Evolutionary conservation across 345 rosid genomes (phyloP).

Genomic region (Melaleuca alternifolia): DNA sequence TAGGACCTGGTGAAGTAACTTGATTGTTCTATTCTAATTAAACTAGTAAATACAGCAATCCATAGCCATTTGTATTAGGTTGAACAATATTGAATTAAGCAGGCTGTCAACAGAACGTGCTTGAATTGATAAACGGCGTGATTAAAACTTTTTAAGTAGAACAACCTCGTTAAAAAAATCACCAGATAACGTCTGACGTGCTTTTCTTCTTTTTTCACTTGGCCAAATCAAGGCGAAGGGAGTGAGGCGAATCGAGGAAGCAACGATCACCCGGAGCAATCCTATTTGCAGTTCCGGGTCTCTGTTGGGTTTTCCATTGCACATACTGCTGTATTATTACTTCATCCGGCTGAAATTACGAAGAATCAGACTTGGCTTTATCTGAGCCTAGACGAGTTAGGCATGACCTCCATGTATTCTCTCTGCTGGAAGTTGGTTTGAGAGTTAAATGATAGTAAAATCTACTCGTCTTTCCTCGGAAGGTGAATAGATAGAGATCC

Average conservation of each 20-base stretch:
- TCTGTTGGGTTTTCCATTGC: background rate
- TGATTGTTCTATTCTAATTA: background rate
- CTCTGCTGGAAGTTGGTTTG: background rate
- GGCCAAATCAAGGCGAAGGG: background rate
- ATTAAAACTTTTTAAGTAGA: background rate
- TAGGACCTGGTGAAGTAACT: background rate
- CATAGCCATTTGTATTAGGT: background rate
- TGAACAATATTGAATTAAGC: background rate
- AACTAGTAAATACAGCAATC: background rate
- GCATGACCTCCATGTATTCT: background rate
- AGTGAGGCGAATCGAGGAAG: background rate
- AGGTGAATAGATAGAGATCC: background rate
- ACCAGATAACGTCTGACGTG: background rate
- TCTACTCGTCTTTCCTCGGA: background rate
- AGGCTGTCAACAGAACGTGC: background rate
- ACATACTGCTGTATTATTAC: background rate
- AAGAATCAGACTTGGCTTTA: background rate
- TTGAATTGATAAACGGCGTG: background rate
- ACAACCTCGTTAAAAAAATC: background rate
- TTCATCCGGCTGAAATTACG: background rate
- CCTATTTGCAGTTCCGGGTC: background rate
- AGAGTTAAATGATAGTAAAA: background rate
- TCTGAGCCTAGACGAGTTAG: background rate
- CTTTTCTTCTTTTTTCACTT: background rate
- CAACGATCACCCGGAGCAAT: background rate